These are phyloP conservation scores for Colletotrichum ledebouriae DNA, from an alignment of 2,329 filamentous ascomycete species.

Conservation along the genomic window DNA sequence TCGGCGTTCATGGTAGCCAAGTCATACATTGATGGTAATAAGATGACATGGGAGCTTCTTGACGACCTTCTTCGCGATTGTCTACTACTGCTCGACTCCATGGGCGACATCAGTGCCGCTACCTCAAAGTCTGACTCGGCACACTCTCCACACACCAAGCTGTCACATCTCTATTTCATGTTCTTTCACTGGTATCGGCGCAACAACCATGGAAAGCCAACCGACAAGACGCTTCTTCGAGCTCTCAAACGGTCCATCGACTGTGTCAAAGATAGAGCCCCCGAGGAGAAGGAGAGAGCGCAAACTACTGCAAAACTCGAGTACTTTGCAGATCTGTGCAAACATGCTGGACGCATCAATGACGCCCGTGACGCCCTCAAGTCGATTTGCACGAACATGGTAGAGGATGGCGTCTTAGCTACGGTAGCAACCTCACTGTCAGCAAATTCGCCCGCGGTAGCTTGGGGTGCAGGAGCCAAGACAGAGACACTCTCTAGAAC, in stretches of 20 bases:
- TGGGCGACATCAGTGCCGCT: constrained; percentile 56
- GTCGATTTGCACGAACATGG: constrained; percentile 72
- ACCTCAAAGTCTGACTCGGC: constrained; percentile 48
- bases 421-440: constrained; percentile 64
- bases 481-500: constrained; percentile 69
- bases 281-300: constrained; percentile 69
- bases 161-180: constrained; percentile 79
- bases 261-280: constrained; percentile 66
- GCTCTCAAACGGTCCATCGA: constrained; percentile 75
- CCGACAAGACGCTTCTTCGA: constrained; percentile 62
- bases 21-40: constrained; percentile 61
- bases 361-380: constrained; percentile 71
- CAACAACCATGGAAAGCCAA: constrained; percentile 53
- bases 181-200: constrained; percentile 53
- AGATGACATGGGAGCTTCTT: constrained; percentile 65
- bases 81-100: constrained; percentile 64
- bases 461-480: constrained; percentile 67
- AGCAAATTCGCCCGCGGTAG: constrained; percentile 62
- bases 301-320: constrained; percentile 76
- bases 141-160: constrained; percentile 70
- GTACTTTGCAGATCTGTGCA: constrained; percentile 73
- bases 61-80: constrained; percentile 72
- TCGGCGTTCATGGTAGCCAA: constrained; percentile 71
- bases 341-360: constrained; percentile 63
- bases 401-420: constrained; percentile 70